Conservation (phyloP, 257 asterid genomes). For the Solanum pennellii region DNA sequence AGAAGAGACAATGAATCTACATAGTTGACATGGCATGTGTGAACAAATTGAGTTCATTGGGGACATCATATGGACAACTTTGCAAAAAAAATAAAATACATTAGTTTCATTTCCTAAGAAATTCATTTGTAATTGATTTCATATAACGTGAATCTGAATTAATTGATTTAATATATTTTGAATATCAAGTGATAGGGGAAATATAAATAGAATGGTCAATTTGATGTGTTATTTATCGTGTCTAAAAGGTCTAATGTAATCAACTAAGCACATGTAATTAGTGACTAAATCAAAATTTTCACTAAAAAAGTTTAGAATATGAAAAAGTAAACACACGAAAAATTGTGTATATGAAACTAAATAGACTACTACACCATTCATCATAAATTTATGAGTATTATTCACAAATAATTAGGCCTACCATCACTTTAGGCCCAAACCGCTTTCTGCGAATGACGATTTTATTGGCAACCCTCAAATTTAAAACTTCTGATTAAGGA, state of each 20-base stretch:
- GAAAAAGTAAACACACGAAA: too few species aligned
- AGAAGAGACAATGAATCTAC: not conserved
- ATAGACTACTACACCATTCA: too few species aligned
- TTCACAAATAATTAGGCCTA: too few species aligned
- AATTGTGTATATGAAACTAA: too few species aligned
- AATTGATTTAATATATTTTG: accelerated
- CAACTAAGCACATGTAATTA: not conserved
- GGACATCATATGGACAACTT: conserved; percentile 2
- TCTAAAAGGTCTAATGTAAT: not conserved
- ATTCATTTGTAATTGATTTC: not conserved
- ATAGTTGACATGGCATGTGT: not conserved
- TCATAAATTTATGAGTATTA: too few species aligned
- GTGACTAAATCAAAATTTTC: not conserved
- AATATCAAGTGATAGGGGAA: not conserved
- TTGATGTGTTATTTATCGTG: not conserved
- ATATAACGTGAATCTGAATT: not conserved
- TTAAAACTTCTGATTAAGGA: not conserved
- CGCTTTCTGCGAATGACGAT: not conserved
- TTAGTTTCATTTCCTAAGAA: not conserved
- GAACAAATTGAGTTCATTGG: not conserved
- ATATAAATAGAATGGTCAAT: not conserved
- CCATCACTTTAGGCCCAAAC: too few species aligned
- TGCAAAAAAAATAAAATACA: not conserved
- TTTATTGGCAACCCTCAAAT: not conserved
- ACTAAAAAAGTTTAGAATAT: too few species aligned